Evolutionary conservation across 495 filamentous ascomycete genomes (phyloP).

Genomic region (Aspergillus bridgeri): DNA sequence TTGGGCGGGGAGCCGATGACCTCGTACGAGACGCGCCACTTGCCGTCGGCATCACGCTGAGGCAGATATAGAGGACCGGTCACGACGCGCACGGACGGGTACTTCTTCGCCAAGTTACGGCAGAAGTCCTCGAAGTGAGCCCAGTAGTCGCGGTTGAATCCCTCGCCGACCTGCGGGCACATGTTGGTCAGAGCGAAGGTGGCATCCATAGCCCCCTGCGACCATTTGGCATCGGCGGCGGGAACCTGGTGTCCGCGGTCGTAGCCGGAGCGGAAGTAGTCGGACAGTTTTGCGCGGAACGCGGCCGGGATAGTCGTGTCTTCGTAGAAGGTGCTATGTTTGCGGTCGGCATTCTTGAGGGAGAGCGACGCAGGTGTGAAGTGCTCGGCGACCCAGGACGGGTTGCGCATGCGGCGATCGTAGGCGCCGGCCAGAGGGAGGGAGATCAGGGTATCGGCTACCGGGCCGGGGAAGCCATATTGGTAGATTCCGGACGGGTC

Average conservation of each 20-base stretch:
- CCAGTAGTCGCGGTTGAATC: slow-evolving; percentile 99
- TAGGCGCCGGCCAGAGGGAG: slow-evolving; percentile 76
- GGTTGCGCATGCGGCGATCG: slow-evolving; percentile 90
- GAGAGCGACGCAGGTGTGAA: slow-evolving; percentile 87
- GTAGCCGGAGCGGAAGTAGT: slow-evolving; percentile 88
- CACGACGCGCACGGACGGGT: slow-evolving; percentile 85
- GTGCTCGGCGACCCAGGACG: slow-evolving; percentile 94
- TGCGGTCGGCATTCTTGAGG: slow-evolving; percentile 72
- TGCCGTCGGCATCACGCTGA: slow-evolving; percentile 75
- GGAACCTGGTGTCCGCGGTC: slow-evolving; percentile 80
- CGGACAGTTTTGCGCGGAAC: slow-evolving; percentile 85
- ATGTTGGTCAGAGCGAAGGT: slow-evolving; percentile 94
- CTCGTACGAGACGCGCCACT: slow-evolving; percentile 94
- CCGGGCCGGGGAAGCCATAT: slow-evolving; percentile 94
- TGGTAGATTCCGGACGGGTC: slow-evolving; percentile 88
- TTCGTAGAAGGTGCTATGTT: slow-evolving; percentile 78
- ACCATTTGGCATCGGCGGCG: slow-evolving; percentile 95
- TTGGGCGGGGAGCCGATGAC: slow-evolving; percentile 95
- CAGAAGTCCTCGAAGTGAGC: slow-evolving; percentile 98
- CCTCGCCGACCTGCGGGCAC: slow-evolving; percentile 95
- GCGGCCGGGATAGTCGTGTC: slow-evolving; percentile 73
- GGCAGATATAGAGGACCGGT: slow-evolving; percentile 94
- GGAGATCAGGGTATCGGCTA: slow-evolving; percentile 74
- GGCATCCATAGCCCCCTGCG: slow-evolving; percentile 86
- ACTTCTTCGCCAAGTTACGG: slow-evolving; percentile 71